phyloP scores from a whole-genome alignment of 129 eudicot genomes.

The Ambrosia artemisiifolia region DNA sequence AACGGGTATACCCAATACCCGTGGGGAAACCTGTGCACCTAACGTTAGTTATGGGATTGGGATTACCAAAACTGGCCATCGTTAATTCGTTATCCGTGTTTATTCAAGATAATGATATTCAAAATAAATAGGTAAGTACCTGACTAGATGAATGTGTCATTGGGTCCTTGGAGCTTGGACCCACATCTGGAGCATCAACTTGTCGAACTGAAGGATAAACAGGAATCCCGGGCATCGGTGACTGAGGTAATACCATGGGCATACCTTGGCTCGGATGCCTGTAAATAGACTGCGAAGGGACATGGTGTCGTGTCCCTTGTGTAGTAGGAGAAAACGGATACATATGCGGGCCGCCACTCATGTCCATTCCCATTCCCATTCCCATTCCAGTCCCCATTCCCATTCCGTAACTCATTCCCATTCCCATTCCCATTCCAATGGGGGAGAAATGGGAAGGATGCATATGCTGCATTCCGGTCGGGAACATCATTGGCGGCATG shows the following conservation, averaged over 20 bases:
- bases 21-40: too few species aligned
- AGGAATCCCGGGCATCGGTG: slow-evolving; percentile 46
- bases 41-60: neutral
- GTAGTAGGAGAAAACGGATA: slow-evolving; percentile 40
- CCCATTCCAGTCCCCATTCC: slow-evolving; percentile 89
- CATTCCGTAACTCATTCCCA: slow-evolving; percentile 72
- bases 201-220: slow-evolving; percentile 29
- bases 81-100: neutral
- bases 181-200: slow-evolving; percentile 28
- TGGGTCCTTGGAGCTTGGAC: slow-evolving; percentile 32
- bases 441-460: slow-evolving; percentile 83
- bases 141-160: slow-evolving; percentile 41
- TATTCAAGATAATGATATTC: neutral
- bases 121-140: slow-evolving; percentile 34
- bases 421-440: slow-evolving; percentile 75
- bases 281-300: slow-evolving; percentile 40
- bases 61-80: neutral
- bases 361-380: slow-evolving; percentile 55
- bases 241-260: slow-evolving; percentile 51
- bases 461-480: slow-evolving; percentile 77
- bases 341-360: slow-evolving; percentile 52
- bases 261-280: slow-evolving; percentile 48
- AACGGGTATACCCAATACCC: neutral
- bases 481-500: slow-evolving; percentile 87
- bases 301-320: slow-evolving; percentile 43